Conservation (phyloP, 108 stramenopile species). For the Aurantiochytrium sp. region DNA sequence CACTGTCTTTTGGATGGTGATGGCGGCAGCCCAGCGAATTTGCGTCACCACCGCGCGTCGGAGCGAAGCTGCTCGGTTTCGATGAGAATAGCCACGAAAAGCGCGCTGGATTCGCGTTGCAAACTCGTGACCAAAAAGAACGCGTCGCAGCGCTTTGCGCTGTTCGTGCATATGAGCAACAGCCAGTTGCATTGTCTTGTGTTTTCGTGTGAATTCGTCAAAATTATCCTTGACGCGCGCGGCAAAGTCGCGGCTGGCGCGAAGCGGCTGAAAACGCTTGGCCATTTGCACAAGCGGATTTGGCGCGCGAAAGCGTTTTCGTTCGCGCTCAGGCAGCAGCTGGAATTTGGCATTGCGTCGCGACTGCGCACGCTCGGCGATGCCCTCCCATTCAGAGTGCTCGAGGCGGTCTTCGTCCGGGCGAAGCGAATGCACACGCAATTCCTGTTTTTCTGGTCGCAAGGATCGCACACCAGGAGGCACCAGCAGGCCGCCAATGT, state of each 20-base stretch:
- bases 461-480: background rate
- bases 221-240: background rate
- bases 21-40: background rate
- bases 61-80: background rate
- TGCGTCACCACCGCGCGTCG: background rate
- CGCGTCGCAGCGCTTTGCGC: background rate
- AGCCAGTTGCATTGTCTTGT: background rate
- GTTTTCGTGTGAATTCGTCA: background rate
- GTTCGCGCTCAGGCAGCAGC: background rate
- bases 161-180: background rate
- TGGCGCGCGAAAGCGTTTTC: background rate
- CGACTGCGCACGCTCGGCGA: background rate
- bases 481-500: background rate
- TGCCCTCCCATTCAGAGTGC: background rate
- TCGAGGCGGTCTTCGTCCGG: background rate
- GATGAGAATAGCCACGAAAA: background rate
- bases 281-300: background rate
- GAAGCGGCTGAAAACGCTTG: background rate
- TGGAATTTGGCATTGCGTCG: background rate
- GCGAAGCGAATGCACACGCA: background rate
- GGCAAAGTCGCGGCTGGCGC: background rate
- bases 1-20: background rate
- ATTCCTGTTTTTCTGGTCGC: background rate
- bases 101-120: background rate
- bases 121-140: background rate